Base-by-base conservation (phyloP, 1,284 basidiomycete genomes). In the Ceratobasidium sp. region DNA sequence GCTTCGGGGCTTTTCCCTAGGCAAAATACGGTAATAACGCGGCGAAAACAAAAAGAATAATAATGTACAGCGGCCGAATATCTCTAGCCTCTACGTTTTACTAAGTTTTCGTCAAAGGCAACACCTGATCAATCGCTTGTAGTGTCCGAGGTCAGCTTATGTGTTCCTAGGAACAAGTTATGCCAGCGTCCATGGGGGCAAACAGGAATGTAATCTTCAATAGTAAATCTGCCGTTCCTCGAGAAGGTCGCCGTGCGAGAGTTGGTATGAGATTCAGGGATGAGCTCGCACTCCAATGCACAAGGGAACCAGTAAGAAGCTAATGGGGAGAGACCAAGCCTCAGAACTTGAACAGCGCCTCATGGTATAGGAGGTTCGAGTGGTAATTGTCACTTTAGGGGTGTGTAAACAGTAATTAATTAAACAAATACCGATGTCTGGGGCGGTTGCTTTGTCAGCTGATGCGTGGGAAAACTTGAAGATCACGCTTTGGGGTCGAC, bases 391-490 rank as follows among this genome's bases (percentile, higher is more conserved):
- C 2, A 12, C 56, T 57, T 33, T 0, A 7, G 28, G n/a, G n/a
- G 6, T 3, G 26, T 23, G 26, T 23, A 33, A n/a, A n/a, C n/a
- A n/a, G n/a, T n/a, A n/a, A n/a, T n/a, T n/a, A 57, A 57, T 5
- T 13, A 1, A 12, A 28, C 28, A 57, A 28, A 15, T 54, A 12
- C 3, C 10, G 6, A 5, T 57, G 26, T 33, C 26, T 28, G 65
- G 48, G 64, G 65, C 26, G 48, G 44, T 62, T 48, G 56, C 28
- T 75, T 75, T 13, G 62, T 75, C 73, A 75, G 50, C 61, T 3
- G 48, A 56, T 38, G 73, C 73, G 73, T 75, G 73, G 62, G 73
- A 75, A 75, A 66, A 15, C 28, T 56, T 13, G 70, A 59, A 56
- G 48, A 44, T 62, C 44, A 73, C 57, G 70, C 23, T 28, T 59